Conservation (phyloP, 2,329 filamentous ascomycete genomes). For the Elsinoe perseae region DNA sequence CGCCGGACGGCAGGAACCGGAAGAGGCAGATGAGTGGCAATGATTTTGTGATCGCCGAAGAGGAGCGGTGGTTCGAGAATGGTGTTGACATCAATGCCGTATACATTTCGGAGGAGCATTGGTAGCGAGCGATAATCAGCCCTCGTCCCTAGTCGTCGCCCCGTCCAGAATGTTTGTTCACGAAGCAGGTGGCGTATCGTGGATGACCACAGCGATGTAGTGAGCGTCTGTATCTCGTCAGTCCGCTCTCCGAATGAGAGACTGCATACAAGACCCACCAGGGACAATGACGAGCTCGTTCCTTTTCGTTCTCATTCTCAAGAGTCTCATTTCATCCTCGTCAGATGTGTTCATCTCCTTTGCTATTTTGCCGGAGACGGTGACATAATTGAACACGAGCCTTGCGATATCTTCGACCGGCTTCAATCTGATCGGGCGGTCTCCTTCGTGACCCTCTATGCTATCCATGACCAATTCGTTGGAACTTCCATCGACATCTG, state of each 20-base stretch:
- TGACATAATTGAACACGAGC: slow-evolving; percentile 70
- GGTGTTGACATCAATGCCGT: slow-evolving; percentile 62
- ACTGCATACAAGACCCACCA: slow-evolving; percentile 31
- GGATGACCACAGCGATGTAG: slow-evolving; percentile 70
- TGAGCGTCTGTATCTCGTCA: slow-evolving; percentile 49
- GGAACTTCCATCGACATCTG: slow-evolving; percentile 43
- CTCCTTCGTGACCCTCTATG: slow-evolving; percentile 23
- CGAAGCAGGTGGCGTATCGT: slow-evolving; percentile 67
- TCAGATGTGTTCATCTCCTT: slow-evolving; percentile 62
- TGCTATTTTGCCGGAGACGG: slow-evolving; percentile 60
- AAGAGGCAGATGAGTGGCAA: slow-evolving; percentile 65
- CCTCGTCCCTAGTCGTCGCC: no score
- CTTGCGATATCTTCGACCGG: slow-evolving; percentile 65
- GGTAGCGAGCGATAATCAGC: no score
- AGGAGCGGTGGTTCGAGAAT: slow-evolving; percentile 61
- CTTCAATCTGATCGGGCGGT: slow-evolving; percentile 38
- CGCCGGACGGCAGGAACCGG: slow-evolving; percentile 59
- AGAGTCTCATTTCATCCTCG: slow-evolving; percentile 69
- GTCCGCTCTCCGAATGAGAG: neutral
- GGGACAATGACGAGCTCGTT: slow-evolving; percentile 79
- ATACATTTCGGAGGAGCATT: slow-evolving; percentile 59
- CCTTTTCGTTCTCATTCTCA: slow-evolving; percentile 73
- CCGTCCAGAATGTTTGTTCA: no score
- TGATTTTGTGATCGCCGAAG: slow-evolving; percentile 55
- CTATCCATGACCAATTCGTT: slow-evolving; percentile 18